Conservation (phyloP, 345 rosid genomes). For the Populus deltoides region DNA sequence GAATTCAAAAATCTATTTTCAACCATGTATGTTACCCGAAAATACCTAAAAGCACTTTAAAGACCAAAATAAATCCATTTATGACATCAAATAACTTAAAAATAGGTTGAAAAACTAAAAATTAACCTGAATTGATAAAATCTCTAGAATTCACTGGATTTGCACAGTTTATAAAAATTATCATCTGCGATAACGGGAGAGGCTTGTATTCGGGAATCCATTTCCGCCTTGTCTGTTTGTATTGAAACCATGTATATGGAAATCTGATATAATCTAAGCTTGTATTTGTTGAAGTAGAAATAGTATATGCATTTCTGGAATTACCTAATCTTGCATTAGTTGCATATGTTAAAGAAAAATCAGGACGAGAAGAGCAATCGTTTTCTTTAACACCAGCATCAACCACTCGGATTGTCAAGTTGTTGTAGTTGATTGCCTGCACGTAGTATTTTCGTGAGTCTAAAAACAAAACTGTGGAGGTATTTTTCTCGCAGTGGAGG, state of each 20-base stretch:
- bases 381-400: neutral
- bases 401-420: slow-evolving; percentile 6
- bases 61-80: too few relatives aligned
- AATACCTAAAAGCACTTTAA: too few relatives aligned
- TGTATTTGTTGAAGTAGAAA: fast-evolving
- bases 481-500: slow-evolving; percentile 27
- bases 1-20: too few relatives aligned
- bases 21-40: too few relatives aligned
- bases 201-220: neutral
- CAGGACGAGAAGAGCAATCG: slow-evolving; percentile 19
- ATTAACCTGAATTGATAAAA: too few relatives aligned
- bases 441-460: slow-evolving; percentile 14
- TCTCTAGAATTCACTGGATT: slow-evolving; percentile 3
- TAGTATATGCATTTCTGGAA: neutral
- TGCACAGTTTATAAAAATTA: slow-evolving; percentile 5
- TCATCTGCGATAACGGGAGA: neutral
- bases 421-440: slow-evolving; percentile 18
- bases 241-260: neutral
- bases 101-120: too few relatives aligned
- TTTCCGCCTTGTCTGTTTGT: neutral
- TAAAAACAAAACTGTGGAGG: slow-evolving; percentile 3
- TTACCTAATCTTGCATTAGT: too few relatives aligned
- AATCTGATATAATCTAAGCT: too few relatives aligned
- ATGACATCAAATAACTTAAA: too few relatives aligned
- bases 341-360: neutral